Conservation (phyloP, 2,329 filamentous ascomycete genomes). For the Fusarium drepaniforme region DNA sequence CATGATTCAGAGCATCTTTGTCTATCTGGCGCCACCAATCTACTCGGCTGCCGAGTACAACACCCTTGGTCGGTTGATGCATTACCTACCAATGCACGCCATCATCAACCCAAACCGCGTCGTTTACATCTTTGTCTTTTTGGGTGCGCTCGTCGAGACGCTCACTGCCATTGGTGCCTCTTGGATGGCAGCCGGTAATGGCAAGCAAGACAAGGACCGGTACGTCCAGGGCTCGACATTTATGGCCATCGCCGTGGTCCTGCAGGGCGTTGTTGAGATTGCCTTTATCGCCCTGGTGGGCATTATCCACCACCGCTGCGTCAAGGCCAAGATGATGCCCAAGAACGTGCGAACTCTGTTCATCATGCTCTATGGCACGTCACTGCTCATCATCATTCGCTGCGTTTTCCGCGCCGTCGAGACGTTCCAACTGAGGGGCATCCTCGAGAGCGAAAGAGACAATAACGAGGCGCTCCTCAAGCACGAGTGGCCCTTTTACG, state of each 20-base stretch:
- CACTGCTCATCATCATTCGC: conserved; percentile 39
- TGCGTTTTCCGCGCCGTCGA: conserved; percentile 43
- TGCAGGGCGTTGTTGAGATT: conserved; percentile 46
- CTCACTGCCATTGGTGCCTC: conserved; percentile 40
- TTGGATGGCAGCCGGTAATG: conserved; percentile 41
- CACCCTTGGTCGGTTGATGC: conserved; percentile 43
- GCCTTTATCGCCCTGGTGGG: conserved; percentile 39
- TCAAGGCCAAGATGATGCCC: conserved; percentile 36
- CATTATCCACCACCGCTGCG: conserved; percentile 34
- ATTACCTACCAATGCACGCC: conserved; percentile 43
- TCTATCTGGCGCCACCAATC: conserved; percentile 40
- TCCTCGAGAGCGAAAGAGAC: conserved; percentile 23
- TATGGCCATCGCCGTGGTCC: conserved; percentile 62
- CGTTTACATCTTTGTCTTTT: conserved; percentile 44
- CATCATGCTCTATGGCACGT: conserved; percentile 44
- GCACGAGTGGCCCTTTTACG: conserved; percentile 61
- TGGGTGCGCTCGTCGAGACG: conserved; percentile 38
- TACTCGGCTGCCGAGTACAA: conserved; percentile 45
- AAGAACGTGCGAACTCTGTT: conserved; percentile 39
- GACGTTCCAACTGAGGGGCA: conserved; percentile 34
- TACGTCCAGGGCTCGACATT: conserved; percentile 68
- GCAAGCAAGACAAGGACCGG: conserved; percentile 61
- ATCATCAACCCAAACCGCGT: conserved; percentile 42
- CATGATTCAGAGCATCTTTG: conserved; percentile 42
- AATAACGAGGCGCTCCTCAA: conserved; percentile 48